A percentile compares a stretch with the other conserved stretches of the same genome.
These are phyloP conservation scores for Endotrypanum monterogeii DNA, from an alignment of 208 protist species.

Conservation along the genomic window DNA sequence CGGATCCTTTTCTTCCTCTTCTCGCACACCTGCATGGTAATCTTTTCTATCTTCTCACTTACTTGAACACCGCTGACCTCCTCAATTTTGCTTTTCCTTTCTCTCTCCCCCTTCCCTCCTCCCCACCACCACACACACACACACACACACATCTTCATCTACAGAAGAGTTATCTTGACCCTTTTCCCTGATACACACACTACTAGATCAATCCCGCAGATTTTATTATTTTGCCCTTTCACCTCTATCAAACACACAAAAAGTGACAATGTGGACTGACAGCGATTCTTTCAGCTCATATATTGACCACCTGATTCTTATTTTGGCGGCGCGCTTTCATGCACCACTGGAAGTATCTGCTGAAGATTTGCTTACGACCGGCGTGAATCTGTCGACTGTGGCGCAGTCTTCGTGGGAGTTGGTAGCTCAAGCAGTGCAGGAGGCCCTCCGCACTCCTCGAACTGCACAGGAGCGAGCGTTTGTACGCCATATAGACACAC, in stretches of 20 bases:
- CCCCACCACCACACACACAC: not conserved
- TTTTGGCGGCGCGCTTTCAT: conserved; percentile 79
- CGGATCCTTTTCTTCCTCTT: not conserved
- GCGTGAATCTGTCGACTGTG: conserved; percentile 1
- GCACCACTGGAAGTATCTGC: conserved; percentile 42
- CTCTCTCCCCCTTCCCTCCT: not conserved
- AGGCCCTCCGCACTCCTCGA: conserved; percentile 42
- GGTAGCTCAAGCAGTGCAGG: conserved; percentile 60
- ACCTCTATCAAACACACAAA: not conserved
- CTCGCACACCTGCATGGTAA: no score
- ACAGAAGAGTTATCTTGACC: no score
- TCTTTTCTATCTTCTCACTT: no score
- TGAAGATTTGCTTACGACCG: conserved; percentile 15
- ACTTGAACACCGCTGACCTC: no score
- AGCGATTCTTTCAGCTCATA: conserved; percentile 56
- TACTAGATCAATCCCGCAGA: not conserved
- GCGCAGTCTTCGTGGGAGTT: conserved; percentile 51
- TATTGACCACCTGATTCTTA: conserved; percentile 86
- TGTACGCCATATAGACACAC: conserved; percentile 55
- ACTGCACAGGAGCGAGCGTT: conserved; percentile 55
- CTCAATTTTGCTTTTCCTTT: not conserved
- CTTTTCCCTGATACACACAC: not conserved
- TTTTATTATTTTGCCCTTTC: not conserved
- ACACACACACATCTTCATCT: conserved; percentile 6
- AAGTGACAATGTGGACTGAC: conserved; percentile 18